Conservation (phyloP, 169 alveolate genomes). For the Cryptosporidium ubiquitum region DNA sequence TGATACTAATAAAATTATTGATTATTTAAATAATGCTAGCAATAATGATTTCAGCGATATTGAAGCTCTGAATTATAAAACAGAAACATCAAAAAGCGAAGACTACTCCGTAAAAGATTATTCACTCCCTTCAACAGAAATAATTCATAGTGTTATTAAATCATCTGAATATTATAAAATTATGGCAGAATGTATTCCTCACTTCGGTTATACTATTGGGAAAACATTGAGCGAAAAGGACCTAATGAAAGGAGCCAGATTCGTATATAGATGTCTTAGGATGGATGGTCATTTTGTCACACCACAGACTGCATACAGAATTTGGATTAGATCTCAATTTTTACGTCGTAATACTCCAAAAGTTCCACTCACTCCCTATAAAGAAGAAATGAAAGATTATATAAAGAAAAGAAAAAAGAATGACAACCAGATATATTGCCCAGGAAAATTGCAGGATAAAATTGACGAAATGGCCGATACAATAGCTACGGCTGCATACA, state of each 20-base stretch:
- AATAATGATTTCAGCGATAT: neutral
- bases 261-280: conserved; percentile 70
- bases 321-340: conserved; percentile 58
- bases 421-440: conserved; percentile 58
- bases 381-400: conserved; percentile 31
- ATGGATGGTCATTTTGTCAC: conserved; percentile 69
- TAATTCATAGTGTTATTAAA: conserved; percentile 51
- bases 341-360: conserved; percentile 31
- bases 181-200: conserved; percentile 59
- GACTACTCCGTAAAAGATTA: neutral
- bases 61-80: neutral
- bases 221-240: conserved; percentile 26
- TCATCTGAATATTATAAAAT: conserved; percentile 53
- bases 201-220: conserved; percentile 31
- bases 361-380: conserved; percentile 18
- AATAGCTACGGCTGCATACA: conserved; percentile 55
- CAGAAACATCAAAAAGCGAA: neutral
- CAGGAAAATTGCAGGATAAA: conserved; percentile 57
- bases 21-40: neutral
- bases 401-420: conserved; percentile 24
- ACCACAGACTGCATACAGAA: conserved; percentile 59
- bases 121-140: conserved; percentile 5
- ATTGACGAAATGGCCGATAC: conserved; percentile 59
- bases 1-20: neutral
- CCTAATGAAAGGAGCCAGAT: conserved; percentile 57